Conservation (phyloP, 2,329 filamentous ascomycete genomes). For the Fusarium multiceps region DNA sequence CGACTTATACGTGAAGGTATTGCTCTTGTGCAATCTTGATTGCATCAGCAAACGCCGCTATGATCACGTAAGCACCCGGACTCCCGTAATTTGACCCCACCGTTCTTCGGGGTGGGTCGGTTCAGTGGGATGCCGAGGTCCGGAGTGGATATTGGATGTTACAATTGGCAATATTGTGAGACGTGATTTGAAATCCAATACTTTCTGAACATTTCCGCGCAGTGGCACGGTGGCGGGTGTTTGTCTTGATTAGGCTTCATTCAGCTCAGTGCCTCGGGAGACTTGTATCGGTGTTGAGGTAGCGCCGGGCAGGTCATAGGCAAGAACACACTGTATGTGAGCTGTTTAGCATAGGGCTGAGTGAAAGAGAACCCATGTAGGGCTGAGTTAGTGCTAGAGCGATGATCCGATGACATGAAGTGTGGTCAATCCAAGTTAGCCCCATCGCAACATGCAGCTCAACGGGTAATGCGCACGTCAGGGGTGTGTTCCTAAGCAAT, state of each 20-base stretch:
- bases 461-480: not conserved
- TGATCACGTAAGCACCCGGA: constrained; percentile 33
- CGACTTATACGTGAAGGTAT: constrained; percentile 22
- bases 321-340: not conserved
- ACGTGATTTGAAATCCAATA: constrained; percentile 15
- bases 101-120: constrained; percentile 12
- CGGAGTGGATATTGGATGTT: constrained; percentile 11
- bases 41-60: constrained; percentile 13
- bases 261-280: too few species aligned
- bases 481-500: not conserved
- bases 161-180: constrained; percentile 5
- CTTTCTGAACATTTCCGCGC: not conserved
- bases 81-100: constrained; percentile 10
- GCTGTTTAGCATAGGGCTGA: not conserved
- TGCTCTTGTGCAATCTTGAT: constrained; percentile 17
- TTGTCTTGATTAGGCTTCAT: not conserved
- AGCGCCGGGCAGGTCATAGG: not conserved
- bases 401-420: constrained; percentile 1
- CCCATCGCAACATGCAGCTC: not conserved
- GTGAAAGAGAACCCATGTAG: not conserved
- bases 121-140: constrained; percentile 33
- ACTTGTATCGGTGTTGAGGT: not conserved
- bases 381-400: constrained; percentile 2
- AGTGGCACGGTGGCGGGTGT: not conserved
- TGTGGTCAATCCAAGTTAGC: not conserved